Base-by-base conservation (phyloP, 75 land plant genomes). In the Larix kaempferi region DNA sequence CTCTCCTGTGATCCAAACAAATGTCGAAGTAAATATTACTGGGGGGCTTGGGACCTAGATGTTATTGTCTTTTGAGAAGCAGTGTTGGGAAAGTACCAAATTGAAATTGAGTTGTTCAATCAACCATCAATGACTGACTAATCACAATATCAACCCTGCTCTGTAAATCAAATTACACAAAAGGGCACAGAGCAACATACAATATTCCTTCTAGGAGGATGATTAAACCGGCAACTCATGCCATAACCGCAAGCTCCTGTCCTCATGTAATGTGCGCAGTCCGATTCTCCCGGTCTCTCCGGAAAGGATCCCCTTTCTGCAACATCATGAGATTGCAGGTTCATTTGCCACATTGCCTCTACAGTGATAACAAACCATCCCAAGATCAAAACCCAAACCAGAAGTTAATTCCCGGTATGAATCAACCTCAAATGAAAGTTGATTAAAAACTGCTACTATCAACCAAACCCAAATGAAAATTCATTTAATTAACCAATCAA, bases 201-300 rank as follows among this genome's bases (percentile, higher is more conserved):
- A 10, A 49, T 49, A 57, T 80, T 76, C 52, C 89, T 78, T 49
- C 89, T 84, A 25, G 88, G 86, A 78, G 94, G 96, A 67, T 94
- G 96, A 87, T 94, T 91, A 81, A 83, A 94, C 44, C 89, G 75
- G 81, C 96, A 94, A 55, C 83, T 88, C 74, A 86, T 80, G 27
- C 96, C 96, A 84, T 88, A 94, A 78, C 91, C 82, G 71, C 96
- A 94, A n/a, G 85, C 79, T 55, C 96, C 94, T 12, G 94, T 94
- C 74, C 92, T 86, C 60, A 94, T 79, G 77, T 89, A 94, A 44
- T 86, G 90, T 37, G 88, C 79, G 82, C 96, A 94, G 62, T 94
- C 96, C 58, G 80, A 85, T 56, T 88, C 89, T 57, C 94, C 92
- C 29, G 88, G 94, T 29, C 94, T 87, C 84, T 87, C 94, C 4